Conservation (phyloP, 1,139 yeast genomes). For the Taphrina flavorubra region DNA sequence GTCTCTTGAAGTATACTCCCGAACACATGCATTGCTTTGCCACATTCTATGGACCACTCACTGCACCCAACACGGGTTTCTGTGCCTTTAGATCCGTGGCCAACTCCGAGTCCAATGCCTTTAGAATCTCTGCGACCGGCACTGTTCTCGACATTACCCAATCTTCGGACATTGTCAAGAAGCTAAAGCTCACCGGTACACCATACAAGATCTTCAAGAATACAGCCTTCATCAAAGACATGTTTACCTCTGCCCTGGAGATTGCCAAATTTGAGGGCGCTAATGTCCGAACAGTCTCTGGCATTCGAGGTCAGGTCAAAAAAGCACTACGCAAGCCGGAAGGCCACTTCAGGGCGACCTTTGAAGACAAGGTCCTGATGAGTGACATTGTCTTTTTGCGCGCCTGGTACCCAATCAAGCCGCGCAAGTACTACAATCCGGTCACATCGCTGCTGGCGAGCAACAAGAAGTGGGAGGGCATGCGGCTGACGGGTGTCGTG, state of each 20-base stretch:
- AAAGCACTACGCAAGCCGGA: conserved; percentile 93
- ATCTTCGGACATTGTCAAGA: conserved; percentile 89
- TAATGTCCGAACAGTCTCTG: conserved; percentile 91
- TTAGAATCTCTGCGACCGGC: conserved; percentile 98
- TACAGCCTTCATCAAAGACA: conserved; percentile 95
- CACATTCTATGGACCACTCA: conserved; percentile 94
- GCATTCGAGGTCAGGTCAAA: conserved; percentile 96
- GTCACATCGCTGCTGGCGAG: conserved; percentile 83
- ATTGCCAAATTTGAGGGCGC: conserved; percentile 99
- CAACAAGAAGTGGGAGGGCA: conserved; percentile 91
- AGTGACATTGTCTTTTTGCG: conserved; percentile 72
- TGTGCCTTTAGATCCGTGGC: conserved; percentile 93
- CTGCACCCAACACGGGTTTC: conserved; percentile 96
- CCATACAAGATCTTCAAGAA: conserved; percentile 93
- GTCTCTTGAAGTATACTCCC: conserved; percentile 98
- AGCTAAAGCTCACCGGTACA: conserved; percentile 90
- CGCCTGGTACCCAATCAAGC: conserved; percentile 95
- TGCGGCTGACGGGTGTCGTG: conserved; percentile 92
- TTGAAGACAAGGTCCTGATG: conserved; percentile 92
- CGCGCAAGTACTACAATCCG: conserved; percentile 91
- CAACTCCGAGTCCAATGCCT: conserved; percentile 74
- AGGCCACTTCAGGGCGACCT: conserved; percentile 97
- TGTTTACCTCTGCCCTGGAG: conserved; percentile 91
- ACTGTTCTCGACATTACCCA: conserved; percentile 89
- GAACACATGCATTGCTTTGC: conserved; percentile 98